Evolutionary conservation across 345 rosid genomes (phyloP).

Genomic region (Hirschfeldia incana): DNA sequence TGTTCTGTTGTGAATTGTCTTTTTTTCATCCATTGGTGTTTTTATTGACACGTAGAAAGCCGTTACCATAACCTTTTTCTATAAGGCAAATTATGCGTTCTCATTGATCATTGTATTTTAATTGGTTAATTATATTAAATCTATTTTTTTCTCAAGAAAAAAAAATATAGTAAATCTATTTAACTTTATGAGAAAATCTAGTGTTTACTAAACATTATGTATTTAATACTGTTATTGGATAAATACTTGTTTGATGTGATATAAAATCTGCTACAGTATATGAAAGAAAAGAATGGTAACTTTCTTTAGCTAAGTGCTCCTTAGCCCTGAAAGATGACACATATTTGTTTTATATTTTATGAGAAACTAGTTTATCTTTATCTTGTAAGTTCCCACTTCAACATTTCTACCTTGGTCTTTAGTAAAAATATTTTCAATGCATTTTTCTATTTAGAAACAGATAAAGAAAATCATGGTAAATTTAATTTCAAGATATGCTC

Average conservation of each 20-base stretch:
- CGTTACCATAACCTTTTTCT: neutral
- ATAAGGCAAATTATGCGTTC: neutral
- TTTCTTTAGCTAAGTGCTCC: neutral
- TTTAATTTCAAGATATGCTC: no score
- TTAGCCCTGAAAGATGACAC: no score
- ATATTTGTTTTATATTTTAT: neutral
- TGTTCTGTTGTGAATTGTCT: neutral
- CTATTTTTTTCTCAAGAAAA: neutral
- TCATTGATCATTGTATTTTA: neutral
- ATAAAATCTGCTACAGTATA: neutral
- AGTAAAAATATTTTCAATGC: no score
- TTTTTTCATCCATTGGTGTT: neutral
- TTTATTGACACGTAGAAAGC: neutral
- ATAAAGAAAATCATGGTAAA: no score
- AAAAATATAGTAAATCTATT: neutral
- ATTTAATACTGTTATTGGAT: neutral
- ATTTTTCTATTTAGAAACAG: no score
- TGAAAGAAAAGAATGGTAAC: neutral
- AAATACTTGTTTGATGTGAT: neutral
- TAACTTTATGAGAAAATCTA: neutral
- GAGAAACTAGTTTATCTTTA: neutral
- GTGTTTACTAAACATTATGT: neutral
- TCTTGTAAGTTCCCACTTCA: neutral
- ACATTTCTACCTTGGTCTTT: neutral
- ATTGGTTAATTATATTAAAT: neutral